These are phyloP conservation scores for Rhododendron williamsianum DNA, from an alignment of 148 eudicot species.

Conservation along the genomic window DNA sequence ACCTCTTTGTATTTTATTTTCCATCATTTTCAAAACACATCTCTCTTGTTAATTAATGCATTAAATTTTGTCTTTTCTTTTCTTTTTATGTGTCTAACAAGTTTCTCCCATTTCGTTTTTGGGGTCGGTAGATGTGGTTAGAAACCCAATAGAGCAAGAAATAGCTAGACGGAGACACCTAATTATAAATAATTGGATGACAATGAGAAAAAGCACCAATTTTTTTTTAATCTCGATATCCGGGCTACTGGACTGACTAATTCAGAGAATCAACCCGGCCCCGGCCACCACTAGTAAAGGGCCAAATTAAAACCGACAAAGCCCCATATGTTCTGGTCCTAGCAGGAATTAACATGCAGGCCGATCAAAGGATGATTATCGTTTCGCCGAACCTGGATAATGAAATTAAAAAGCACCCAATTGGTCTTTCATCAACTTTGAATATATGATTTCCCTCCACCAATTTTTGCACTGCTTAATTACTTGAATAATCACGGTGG, in stretches of 20 bases:
- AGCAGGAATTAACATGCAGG: not conserved
- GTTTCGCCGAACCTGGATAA: no score
- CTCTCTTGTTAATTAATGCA: not conserved
- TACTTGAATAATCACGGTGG: no score
- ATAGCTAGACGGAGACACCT: not conserved
- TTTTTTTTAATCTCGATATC: not conserved
- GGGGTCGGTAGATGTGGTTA: not conserved
- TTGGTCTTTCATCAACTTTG: no score
- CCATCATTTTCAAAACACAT: conserved; percentile 8
- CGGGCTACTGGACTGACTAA: not conserved
- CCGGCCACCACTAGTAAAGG: not conserved
- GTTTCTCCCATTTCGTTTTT: conserved; percentile 3
- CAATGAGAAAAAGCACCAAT: not conserved
- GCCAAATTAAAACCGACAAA: not conserved
- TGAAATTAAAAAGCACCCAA: no score
- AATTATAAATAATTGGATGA: not conserved
- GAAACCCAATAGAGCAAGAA: conserved; percentile 10
- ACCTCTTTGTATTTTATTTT: not conserved
- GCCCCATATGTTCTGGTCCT: not conserved
- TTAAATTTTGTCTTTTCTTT: not conserved
- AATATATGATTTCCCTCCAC: no score
- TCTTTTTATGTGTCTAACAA: not conserved
- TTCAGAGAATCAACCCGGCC: not conserved
- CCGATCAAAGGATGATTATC: not conserved
- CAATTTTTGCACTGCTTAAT: no score